Base-by-base conservation (phyloP, 1,284 basidiomycete genomes). In the Calocybe gambosa region DNA sequence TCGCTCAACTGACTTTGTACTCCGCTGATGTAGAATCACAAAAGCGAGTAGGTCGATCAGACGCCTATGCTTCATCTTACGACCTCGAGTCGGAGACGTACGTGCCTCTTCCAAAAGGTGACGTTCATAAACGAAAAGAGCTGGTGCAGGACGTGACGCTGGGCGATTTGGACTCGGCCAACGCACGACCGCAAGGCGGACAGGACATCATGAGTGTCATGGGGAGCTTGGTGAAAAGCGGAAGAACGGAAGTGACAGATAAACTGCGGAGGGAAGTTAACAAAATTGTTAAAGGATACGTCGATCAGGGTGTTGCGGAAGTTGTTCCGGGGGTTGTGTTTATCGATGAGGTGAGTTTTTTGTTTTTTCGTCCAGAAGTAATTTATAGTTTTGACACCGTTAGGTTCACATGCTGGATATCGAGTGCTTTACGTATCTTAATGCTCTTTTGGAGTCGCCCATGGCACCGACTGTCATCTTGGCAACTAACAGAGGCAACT, bases 121-220 rank as follows among this genome's bases (percentile, higher is more conserved):
- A 99, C 50, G 94, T 99, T 41, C 94, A 97, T 71, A 98, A 98
- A 68, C 80, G 86, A 52, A 98, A 98, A 65, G 93, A 99, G 62
- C 82, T 98, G 1, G 93, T 99, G 3, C 96, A 98, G 66, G 95
- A 98, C 56, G 91, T 99, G 31, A 98, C 93, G 0, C 74, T 99
- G 13, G 93, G 96, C 47, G 95, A 99, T 63, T 75, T 99, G 36
- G 95, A 99, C 63, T 91, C 94, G 53, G 95, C 94, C 3, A 99
- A 99, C 63, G 93, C 94, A 10, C 82, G 93, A 38, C 95, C 95
- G 5, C 90, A 92, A 58, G 86, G 85, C 28, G 94, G 96, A 1
- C 95, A 97, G 66, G 95, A 98, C 61, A 97, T 99, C 63, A 97
- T 98, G 94, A 91, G 88, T 61, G 93, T 99, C 23, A 97, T 99